Evolutionary conservation across 345 rosid genomes (phyloP).

Genomic region (Acer yangbiense): DNA sequence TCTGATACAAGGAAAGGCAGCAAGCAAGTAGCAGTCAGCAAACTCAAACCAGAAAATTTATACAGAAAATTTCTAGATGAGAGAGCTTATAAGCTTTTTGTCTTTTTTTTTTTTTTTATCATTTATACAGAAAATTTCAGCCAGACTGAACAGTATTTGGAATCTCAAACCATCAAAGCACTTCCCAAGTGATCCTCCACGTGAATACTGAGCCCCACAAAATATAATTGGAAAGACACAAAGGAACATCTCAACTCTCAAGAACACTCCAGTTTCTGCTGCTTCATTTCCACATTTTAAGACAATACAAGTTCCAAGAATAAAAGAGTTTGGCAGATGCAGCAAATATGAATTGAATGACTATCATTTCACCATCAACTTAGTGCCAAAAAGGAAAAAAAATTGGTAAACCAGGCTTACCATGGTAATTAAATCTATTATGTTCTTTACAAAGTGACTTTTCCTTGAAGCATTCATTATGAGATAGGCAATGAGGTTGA

Average conservation of each 20-base stretch:
- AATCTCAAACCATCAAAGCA: not conserved
- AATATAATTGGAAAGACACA: not conserved
- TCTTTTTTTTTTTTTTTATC: slow-evolving; percentile 1
- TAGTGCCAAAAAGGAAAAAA: not conserved
- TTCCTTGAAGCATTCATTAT: not conserved
- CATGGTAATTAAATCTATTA: not conserved
- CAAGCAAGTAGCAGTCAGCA: not conserved
- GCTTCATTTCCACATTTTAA: slow-evolving; percentile 4
- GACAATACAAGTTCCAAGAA: not conserved
- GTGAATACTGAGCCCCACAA: not conserved
- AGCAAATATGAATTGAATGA: not conserved
- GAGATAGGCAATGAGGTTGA: not conserved
- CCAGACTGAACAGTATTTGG: not conserved
- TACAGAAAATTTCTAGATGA: not conserved
- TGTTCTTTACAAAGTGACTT: not conserved
- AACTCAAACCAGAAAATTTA: not conserved
- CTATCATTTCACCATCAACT: not conserved
- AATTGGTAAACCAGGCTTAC: not conserved
- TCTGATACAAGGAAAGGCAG: slow-evolving; percentile 8
- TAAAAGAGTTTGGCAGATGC: not conserved
- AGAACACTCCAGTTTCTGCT: not conserved
- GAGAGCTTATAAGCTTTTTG: not conserved
- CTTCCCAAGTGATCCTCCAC: not conserved
- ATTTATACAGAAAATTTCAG: not conserved
- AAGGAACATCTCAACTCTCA: not conserved